Base-by-base conservation (phyloP, 805 yeast genomes). In the Dipodascopsis uninucleata region DNA sequence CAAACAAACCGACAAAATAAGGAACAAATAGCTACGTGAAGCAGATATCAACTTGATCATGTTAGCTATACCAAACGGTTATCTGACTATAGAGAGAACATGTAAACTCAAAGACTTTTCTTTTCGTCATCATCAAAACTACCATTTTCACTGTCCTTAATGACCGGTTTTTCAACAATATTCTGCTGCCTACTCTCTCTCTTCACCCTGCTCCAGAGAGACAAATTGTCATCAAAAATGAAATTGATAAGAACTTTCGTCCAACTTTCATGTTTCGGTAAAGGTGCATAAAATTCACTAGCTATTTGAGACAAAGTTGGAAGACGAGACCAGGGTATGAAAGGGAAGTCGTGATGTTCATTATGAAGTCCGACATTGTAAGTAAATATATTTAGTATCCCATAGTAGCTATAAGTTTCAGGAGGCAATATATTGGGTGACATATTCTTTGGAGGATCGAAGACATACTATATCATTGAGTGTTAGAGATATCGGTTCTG, bases 311-410 rank as follows among this genome's bases (percentile, higher is more conserved):
- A 72, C 31, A 88, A 67, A 41, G 74, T 67, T 28, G 84, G 85
- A 38, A 88, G 68, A 51, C 79, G 77, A 0, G 93, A 76, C 97
- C 97, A 88, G 0, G 96, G 90, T 57, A 88, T 75, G 62, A 81
- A 88, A 1, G 97, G 97, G 72, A 88, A 88, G 67, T 88, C 97
- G 61, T 88, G 97, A 64, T 88, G 97, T 65, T 88, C 97, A 59
- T 85, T 87, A 65, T 88, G 97, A 61, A 85, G 79, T 1, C 97
- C 97, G 6, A 87, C 96, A 58, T 88, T 88, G 90, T 95, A 88
- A 1, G 93, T 85, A 53, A 89, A 67, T 31, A 72, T 47, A 60
- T 88, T 88, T 55, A 88, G 71, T 21, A 77, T 66, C 0, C 97
- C 97, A 58, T 88, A 88, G 66, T 88, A 88, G 5, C 94, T 83